Percentiles rank a stretch among this genome's conserved stretches.
phyloP scores from a whole-genome alignment of 345 rosid genomes.

The Brassica cretica region DNA sequence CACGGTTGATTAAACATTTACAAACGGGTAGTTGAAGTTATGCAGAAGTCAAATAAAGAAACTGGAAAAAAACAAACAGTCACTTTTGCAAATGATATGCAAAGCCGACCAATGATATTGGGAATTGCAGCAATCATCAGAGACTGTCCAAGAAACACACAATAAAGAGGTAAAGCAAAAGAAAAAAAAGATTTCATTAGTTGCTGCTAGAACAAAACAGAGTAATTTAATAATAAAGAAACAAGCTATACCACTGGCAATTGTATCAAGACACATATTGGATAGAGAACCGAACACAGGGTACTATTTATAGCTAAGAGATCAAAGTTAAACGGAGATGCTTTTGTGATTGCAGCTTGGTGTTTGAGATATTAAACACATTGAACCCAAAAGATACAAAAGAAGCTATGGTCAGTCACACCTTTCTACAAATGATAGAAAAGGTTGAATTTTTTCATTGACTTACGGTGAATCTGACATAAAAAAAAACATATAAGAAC shows the following conservation, averaged over 20 bases:
- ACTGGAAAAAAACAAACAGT: too few relatives aligned
- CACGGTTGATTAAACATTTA: too few relatives aligned
- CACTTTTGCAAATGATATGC: too few relatives aligned
- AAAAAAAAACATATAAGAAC: slow-evolving; percentile 90
- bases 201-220: too few relatives aligned
- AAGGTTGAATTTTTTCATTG: background rate
- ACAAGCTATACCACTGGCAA: slow-evolving; percentile 60
- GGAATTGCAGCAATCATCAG: too few relatives aligned
- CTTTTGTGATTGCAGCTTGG: slow-evolving; percentile 49
- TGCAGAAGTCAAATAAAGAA: too few relatives aligned
- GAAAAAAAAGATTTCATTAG: slow-evolving; percentile 45
- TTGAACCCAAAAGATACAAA: slow-evolving; percentile 35
- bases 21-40: too few relatives aligned
- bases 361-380: slow-evolving; percentile 91
- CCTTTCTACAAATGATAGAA: slow-evolving; percentile 6
- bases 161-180: too few relatives aligned
- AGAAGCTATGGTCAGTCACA: background rate
- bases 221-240: too few relatives aligned
- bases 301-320: slow-evolving; percentile 46
- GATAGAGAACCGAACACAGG: slow-evolving; percentile 87
- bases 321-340: too few relatives aligned
- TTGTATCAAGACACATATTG: slow-evolving; percentile 97
- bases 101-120: too few relatives aligned
- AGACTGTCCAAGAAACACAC: too few relatives aligned
- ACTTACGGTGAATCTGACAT: slow-evolving; percentile 93